Conservation (phyloP, 2,329 filamentous ascomycete species). For the Albophoma yamanashiensis region DNA sequence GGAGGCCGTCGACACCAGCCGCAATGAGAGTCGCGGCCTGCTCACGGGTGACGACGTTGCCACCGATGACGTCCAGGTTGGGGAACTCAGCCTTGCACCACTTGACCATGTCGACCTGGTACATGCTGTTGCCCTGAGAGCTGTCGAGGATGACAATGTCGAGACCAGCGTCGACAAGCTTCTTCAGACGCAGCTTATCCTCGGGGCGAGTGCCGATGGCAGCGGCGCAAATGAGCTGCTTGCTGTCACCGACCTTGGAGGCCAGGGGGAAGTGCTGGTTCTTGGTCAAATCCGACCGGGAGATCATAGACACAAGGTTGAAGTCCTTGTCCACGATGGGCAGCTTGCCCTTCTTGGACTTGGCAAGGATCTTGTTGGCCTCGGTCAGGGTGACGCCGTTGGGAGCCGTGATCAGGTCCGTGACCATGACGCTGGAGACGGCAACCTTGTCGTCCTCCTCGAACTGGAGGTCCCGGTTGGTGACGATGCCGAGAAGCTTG, state of each 20-base stretch:
- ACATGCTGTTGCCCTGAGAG: constrained; percentile 97
- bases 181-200: constrained; percentile 77
- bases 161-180: constrained; percentile 86
- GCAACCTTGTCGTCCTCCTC: constrained; percentile 63
- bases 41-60: constrained; percentile 96
- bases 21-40: constrained; percentile 89
- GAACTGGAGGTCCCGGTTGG: constrained; percentile 96
- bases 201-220: constrained; percentile 91
- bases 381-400: constrained; percentile 74
- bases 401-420: constrained; percentile 79
- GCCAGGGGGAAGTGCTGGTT: constrained; percentile 95
- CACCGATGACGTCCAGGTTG: constrained; percentile 84
- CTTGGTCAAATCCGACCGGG: constrained; percentile 94
- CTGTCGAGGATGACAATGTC: constrained; percentile 94
- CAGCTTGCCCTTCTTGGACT: constrained; percentile 97
- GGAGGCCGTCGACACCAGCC: constrained; percentile 88
- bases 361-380: constrained; percentile 85
- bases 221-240: constrained; percentile 92
- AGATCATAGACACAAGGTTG: constrained; percentile 87
- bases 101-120: constrained; percentile 97
- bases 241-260: constrained; percentile 91
- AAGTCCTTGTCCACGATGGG: constrained; percentile 77
- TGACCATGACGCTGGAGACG: constrained; percentile 90
- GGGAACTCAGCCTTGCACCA: constrained; percentile 86
- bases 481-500: constrained; percentile 94